phyloP scores from a whole-genome alignment of 306 rosid genomes.

The Medicago arabica region DNA sequence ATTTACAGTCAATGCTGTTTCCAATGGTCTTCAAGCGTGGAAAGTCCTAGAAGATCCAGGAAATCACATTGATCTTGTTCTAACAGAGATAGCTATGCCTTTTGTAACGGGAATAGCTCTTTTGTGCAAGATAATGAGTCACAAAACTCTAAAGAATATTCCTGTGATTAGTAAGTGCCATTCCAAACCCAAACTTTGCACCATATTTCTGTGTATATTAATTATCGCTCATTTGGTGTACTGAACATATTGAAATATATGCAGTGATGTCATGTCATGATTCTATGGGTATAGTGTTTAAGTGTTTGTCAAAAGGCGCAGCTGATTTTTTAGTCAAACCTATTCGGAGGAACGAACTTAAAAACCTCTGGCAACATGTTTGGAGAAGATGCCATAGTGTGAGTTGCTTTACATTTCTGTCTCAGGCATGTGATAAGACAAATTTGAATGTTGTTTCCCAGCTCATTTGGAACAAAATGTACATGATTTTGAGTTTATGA shows the following conservation, averaged over 20 bases:
- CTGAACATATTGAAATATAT: conserved; percentile 25
- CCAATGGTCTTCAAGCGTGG: conserved; percentile 73
- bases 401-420: conserved; percentile 56
- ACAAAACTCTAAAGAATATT: conserved; percentile 59
- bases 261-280: conserved; percentile 71
- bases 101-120: conserved; percentile 67
- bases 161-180: conserved; percentile 73
- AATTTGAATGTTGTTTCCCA: conserved; percentile 27
- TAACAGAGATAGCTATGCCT: conserved; percentile 76
- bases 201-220: conserved; percentile 22
- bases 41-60: conserved; percentile 57
- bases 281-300: conserved; percentile 66
- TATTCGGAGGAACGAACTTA: conserved; percentile 72
- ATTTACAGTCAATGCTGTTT: conserved; percentile 66
- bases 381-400: conserved; percentile 77
- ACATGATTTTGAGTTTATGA: neutral
- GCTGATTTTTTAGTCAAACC: conserved; percentile 73
- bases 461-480: neutral
- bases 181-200: conserved; percentile 39
- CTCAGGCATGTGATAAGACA: conserved; percentile 40
- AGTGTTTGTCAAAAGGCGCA: conserved; percentile 72
- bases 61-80: conserved; percentile 57
- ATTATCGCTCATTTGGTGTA: conserved; percentile 34
- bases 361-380: conserved; percentile 75
- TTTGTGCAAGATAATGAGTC: conserved; percentile 66